phyloP scores from a whole-genome alignment of 140 eudicot genomes.

The Oenanthe javanica region DNA sequence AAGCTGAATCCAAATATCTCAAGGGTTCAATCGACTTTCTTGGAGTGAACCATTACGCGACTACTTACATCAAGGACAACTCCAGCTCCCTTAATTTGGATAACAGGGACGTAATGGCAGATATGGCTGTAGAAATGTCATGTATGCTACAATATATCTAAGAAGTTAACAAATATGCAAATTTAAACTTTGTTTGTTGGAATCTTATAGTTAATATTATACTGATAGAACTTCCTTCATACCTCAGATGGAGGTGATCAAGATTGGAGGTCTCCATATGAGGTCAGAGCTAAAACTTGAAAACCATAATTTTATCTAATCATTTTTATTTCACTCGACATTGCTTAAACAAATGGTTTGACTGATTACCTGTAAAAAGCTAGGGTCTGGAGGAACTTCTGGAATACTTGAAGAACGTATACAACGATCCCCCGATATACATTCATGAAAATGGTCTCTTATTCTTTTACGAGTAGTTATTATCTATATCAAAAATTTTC shows the following conservation, averaged over 20 bases:
- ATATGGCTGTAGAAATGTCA: constrained; percentile 13
- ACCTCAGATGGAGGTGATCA: not conserved
- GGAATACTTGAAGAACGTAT: constrained; percentile 29
- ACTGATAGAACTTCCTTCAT: not conserved
- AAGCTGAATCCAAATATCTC: constrained; percentile 22
- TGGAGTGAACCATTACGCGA: constrained; percentile 33
- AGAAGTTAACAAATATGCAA: not conserved
- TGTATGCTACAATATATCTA: constrained; percentile 1
- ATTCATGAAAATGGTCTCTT: constrained; percentile 38
- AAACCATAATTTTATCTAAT: not conserved
- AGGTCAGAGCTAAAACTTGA: constrained; percentile 7
- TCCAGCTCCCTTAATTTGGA: constrained; percentile 9
- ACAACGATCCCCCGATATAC: constrained; percentile 34
- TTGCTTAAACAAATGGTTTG: constrained; percentile 1
- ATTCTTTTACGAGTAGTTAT: not conserved
- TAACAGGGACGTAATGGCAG: constrained; percentile 17
- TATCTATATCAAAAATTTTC: not conserved
- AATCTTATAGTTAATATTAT: not conserved
- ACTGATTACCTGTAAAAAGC: constrained; percentile 16
- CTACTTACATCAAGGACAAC: constrained; percentile 22
- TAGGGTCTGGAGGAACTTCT: constrained; percentile 29
- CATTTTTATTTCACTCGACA: not conserved
- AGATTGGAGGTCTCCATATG: not conserved
- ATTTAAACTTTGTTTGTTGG: not conserved
- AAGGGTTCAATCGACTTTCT: constrained; percentile 36